These are phyloP conservation scores for Sphaerulina musiva DNA, from an alignment of 2,329 filamentous ascomycete genomes.

Conservation along the genomic window DNA sequence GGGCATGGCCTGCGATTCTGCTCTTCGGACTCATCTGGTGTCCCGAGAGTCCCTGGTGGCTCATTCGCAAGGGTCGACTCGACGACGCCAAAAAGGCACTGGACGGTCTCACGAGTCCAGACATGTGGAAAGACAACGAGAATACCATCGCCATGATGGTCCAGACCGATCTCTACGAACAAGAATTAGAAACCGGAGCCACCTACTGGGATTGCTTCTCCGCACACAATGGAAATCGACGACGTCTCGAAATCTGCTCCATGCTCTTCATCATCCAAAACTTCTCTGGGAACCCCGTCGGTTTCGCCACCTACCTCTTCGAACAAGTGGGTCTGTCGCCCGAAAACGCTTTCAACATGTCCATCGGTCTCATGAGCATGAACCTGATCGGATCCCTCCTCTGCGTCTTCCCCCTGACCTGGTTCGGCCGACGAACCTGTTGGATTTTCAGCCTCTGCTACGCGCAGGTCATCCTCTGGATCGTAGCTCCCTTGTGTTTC, in stretches of 20 bases:
- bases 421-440: conserved; percentile 1
- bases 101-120: conserved; percentile 4
- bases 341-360: conserved; percentile 3
- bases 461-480: background rate
- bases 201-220: conserved; percentile 48
- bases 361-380: conserved; percentile 4
- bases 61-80: conserved; percentile 28
- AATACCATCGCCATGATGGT: conserved; percentile 1
- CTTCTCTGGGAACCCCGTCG: background rate
- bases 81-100: conserved; percentile 25
- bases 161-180: conserved; percentile 47
- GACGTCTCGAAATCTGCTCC: conserved; percentile 1
- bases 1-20: conserved; percentile 30
- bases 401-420: background rate
- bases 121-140: conserved; percentile 16
- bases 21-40: conserved; percentile 16
- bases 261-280: conserved; percentile 4
- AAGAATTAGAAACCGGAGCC: conserved; percentile 43
- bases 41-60: conserved; percentile 31
- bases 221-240: background rate
- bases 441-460: conserved; percentile 4
- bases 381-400: background rate
- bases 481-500: background rate
- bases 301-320: conserved; percentile 3
- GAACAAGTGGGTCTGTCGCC: conserved; percentile 1